Evolutionary conservation across 2,329 filamentous ascomycete species (phyloP), one percentile per base, ranked within the genome.

Genomic region (Hortaea werneckii): DNA sequence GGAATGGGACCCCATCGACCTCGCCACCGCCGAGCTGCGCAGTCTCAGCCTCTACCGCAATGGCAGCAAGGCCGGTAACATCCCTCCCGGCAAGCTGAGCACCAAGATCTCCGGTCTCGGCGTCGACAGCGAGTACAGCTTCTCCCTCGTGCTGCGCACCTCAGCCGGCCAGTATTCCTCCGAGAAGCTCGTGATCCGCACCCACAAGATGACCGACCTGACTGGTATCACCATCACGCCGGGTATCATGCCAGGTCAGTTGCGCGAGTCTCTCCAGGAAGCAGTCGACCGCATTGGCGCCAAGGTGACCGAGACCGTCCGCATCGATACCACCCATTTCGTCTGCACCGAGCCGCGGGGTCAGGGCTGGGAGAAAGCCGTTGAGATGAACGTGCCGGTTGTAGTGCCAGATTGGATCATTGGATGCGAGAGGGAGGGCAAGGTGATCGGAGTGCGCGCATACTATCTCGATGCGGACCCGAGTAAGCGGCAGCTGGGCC

Each of bases 261-360:
- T 83, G 45, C 81, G 80, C 61, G 87, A 94, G 54, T 81, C 76
- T 50, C 76, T 98, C 13, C 74, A 77, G 40, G 75, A 75, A 40
- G 87, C 89, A 1, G 79, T 95, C 32, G 82, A 92, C 60, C 78
- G 87, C 55, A 94, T 98, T 57, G 92, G 92, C 41, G 92, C 87
- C 50, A 95, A 92, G 73, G 74, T 96, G 53, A 85, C 87, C 47
- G 90, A 95, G 57, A 78, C 78, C 9, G 88, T 96, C 43, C 79
- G 90, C 58, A 96, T 98, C 61, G 92, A 98, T 65, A 98, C 92
- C 1, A 98, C 92, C 11, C 92, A 98, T 68, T 98, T 98, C 64
- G 87, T 98, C 49, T 96, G 90, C 52, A 94, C 87, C 7, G 92
- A 98, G 65, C 89, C 89, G 29, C 75, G 89, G 46, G 92, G 92